phyloP scores from a whole-genome alignment of 192 early-diverging fungal species.

The Paraglomus brasilianum region DNA sequence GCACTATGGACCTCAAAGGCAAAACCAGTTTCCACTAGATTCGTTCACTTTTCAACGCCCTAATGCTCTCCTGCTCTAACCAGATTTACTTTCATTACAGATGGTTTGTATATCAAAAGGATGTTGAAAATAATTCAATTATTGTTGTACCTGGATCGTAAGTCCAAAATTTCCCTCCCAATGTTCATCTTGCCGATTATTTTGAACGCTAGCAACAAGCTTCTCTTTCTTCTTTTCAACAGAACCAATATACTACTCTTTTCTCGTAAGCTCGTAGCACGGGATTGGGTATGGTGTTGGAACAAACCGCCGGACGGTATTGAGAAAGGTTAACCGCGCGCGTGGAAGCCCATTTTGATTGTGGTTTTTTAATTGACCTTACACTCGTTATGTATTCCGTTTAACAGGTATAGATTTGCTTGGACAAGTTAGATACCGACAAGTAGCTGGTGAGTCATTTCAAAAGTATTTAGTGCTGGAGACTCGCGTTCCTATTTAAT shows the following conservation, averaged over 20 bases:
- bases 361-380: neutral
- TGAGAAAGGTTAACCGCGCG: neutral
- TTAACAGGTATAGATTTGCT: conserved; percentile 14
- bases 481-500: too few species aligned
- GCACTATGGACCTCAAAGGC: conserved; percentile 44
- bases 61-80: neutral
- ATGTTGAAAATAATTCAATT: conserved; percentile 61
- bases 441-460: conserved; percentile 3
- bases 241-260: conserved; percentile 19
- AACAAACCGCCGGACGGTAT: conserved; percentile 6
- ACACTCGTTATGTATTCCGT: neutral
- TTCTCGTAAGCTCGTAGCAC: conserved; percentile 14
- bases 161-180: conserved; percentile 6
- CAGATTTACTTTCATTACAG: conserved; percentile 27
- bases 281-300: conserved; percentile 28
- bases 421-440: conserved; percentile 27
- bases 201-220: neutral
- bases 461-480: too few species aligned
- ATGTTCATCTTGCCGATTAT: neutral
- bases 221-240: neutral
- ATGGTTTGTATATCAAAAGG: conserved; percentile 77
- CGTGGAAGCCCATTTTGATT: neutral
- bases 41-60: conserved; percentile 14
- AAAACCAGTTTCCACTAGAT: neutral
- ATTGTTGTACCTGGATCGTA: conserved; percentile 70